Base-by-base conservation (phyloP, 2,329 filamentous ascomycete species). In the Ascosphaera apis region DNA sequence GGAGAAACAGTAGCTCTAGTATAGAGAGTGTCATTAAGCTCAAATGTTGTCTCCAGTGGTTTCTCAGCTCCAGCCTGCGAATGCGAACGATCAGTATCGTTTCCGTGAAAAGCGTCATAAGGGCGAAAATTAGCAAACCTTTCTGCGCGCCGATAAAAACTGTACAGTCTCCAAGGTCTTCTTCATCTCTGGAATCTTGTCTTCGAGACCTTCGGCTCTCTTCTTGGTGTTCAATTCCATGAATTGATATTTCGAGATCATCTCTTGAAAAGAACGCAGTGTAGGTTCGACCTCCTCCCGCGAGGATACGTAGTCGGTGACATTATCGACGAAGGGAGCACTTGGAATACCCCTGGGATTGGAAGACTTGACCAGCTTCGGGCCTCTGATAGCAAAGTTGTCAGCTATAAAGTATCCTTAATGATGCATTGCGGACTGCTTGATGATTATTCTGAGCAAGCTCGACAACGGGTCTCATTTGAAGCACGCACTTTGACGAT, bases 171-270 rank as follows among this genome's bases (percentile, higher is more conserved):
- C 86, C 40, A 95, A 60, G 1, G 88, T 95, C 65, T 93, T 93
- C 49, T 81, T 75, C 44, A 98, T 95, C 53, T 98, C 88, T 0
- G 88, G 88, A 45, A 98, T 83, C 63, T 95, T 98, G 51, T 93
- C 84, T 50, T 76, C 79, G 38, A 98, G 62, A 2, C 84, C 83
- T 3, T 67, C 65, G 36, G 79, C 76, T 34, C 88, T 71, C 43
- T 82, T 69, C 55, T 91, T 77, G 40, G 88, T 79, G 56, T 92
- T 95, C 53, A 77, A 65, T 60, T 95, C 83, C 88, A 98, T 98
- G 61, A 95, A 98, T 56, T 95, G 88, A 62, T 98, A 98, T 67
- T 98, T 98, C 47, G 83, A 91, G 52, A 54, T 52, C 49, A 57
- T 57, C 43, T 62, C 59, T 45, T 62, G 58, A 48, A 62, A 62